Evolutionary conservation across 192 early-diverging fungal species (phyloP), one percentile per base, ranked within the genome.

Genomic region (Podila verticillata): DNA sequence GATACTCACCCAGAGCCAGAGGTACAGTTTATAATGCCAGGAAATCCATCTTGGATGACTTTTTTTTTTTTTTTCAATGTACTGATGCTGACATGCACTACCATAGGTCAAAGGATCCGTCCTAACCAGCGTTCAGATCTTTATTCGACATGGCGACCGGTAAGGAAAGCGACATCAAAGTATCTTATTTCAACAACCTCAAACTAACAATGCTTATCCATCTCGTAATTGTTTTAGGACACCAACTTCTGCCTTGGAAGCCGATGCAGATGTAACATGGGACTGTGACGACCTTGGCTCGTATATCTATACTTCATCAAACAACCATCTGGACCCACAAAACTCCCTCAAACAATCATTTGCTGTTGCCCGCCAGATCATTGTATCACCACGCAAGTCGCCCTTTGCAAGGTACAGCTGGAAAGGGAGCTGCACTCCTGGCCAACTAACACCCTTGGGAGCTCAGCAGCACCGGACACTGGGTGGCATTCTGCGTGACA

Each of bases 101-200:
- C 1, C 6, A 13, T 60, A 73, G 72, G 48, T 66, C 35, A 24
- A 66, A 2, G 58, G 58, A 26, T 58, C 72, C 19, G 48, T 35
- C 1, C 17, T 73, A 13, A 19, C 30, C 36, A 73, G 65, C 35
- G 64, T 66, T 20, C 72, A 73, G 48, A 7, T 66, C 10, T 65
- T 71, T 36, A 71, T 71, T 56, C 69, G 69, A 32, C 69, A 71
- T 30, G 69, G 69, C 19, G 61, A 71, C 31, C 60, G 69, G 69
- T 71, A 71, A 35, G 30, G 54, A 60, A 44, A 39, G 17, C 10
- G 4, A 10, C 36, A 1, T 44, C 39, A 10, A 44, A 1, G 13
- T 44, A 10, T 17, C 39, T 44, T 2, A 0, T 15, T 44, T 44
- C 39, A 44, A 12, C 39, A 44, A 44, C 39, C 39, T 39, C 15